Conservation (phyloP, 176 grass and related monocot genomes). For the Poa annua region DNA sequence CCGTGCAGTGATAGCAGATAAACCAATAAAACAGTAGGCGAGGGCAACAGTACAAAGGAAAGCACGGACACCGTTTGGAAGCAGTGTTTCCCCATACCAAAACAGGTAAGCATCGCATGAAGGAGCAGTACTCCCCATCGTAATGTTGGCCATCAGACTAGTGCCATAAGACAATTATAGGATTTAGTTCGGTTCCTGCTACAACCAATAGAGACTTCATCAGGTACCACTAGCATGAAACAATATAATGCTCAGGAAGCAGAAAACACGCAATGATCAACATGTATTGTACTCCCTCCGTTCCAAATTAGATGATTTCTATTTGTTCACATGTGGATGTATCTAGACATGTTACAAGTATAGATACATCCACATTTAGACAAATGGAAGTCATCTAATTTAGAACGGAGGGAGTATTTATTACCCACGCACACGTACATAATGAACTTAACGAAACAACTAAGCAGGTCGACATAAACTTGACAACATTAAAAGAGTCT, state of each 20-base stretch:
- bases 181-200: neutral
- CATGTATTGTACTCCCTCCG: neutral
- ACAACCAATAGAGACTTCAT: neutral
- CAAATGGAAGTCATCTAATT: no score
- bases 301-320: no score
- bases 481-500: constrained; percentile 1
- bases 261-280: neutral
- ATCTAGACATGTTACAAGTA: no score
- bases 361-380: no score
- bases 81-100: constrained; percentile 57
- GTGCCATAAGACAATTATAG: neutral
- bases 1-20: constrained; percentile 67
- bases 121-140: constrained; percentile 20
- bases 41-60: constrained; percentile 58
- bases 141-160: constrained; percentile 6
- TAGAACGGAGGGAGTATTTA: neutral
- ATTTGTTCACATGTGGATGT: no score
- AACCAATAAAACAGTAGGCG: constrained; percentile 75
- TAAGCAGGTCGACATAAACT: neutral
- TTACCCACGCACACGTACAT: neutral
- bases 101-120: constrained; percentile 56
- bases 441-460: neutral
- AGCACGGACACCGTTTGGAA: constrained; percentile 48
- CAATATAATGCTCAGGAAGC: neutral
- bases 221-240: constrained; percentile 2